Conservation (phyloP, 352 stramenopile genomes). For the Phytophthora fragariae region DNA sequence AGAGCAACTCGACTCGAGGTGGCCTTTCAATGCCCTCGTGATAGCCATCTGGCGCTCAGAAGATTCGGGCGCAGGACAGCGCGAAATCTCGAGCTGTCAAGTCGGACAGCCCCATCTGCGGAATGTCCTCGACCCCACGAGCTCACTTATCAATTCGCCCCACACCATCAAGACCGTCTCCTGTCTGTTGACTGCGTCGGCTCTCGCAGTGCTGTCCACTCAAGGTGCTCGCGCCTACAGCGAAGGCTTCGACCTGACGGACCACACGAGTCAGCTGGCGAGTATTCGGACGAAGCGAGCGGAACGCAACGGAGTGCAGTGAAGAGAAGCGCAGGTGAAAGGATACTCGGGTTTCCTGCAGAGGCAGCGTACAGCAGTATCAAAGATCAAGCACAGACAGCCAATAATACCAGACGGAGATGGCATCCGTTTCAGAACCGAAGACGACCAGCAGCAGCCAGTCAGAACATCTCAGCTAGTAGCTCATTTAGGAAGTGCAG, state of each 20-base stretch:
- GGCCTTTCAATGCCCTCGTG: neutral
- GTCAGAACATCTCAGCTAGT: too few relatives aligned
- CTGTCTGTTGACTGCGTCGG: slow-evolving; percentile 20
- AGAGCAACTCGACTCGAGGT: too few relatives aligned
- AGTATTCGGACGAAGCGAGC: too few relatives aligned
- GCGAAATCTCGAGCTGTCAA: slow-evolving; percentile 2
- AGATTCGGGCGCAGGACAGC: slow-evolving; percentile 1
- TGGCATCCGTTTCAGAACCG: too few relatives aligned
- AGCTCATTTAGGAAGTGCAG: too few relatives aligned
- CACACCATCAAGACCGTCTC: slow-evolving; percentile 47
- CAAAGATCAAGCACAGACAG: too few relatives aligned
- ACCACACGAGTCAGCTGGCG: slow-evolving; percentile 61
- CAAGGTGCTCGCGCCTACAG: slow-evolving; percentile 38
- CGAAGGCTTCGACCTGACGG: slow-evolving; percentile 57
- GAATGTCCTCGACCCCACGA: slow-evolving; percentile 5
- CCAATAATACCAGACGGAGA: too few relatives aligned
- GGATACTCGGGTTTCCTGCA: too few relatives aligned
- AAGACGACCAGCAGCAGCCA: too few relatives aligned
- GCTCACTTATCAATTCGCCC: slow-evolving; percentile 39
- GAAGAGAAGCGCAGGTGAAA: too few relatives aligned
- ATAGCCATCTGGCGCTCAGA: neutral
- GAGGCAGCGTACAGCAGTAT: too few relatives aligned
- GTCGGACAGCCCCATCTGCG: slow-evolving; percentile 1
- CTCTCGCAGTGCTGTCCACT: slow-evolving; percentile 11
- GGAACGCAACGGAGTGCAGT: too few relatives aligned